A percentile compares a stretch with the other conserved stretches of the same genome.
Conservation (phyloP, 805 yeast species). For the Spathaspora girioi region DNA sequence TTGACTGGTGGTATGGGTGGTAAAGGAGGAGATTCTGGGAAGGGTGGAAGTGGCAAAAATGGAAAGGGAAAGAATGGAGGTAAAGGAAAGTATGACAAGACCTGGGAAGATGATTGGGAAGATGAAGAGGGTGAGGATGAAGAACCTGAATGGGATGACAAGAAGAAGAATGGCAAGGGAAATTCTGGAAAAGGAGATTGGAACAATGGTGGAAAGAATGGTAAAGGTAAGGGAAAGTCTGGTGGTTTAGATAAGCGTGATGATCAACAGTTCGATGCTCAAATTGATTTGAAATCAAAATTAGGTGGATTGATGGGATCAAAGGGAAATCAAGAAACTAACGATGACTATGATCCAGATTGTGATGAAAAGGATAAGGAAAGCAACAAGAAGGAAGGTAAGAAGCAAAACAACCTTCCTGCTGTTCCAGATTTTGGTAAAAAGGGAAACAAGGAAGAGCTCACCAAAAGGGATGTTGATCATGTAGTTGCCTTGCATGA, state of each 20-base stretch:
- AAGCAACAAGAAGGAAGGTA: background rate
- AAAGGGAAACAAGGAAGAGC: background rate
- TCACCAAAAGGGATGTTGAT: background rate
- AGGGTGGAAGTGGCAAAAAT: background rate
- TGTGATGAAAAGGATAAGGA: constrained; percentile 1
- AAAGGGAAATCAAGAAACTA: background rate
- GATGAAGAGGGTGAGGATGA: background rate
- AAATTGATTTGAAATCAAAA: background rate
- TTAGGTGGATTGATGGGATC: background rate
- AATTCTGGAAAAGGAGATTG: background rate
- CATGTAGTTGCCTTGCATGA: background rate
- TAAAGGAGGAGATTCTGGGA: background rate
- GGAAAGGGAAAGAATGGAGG: background rate
- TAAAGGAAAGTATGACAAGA: background rate
- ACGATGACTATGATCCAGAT: background rate
- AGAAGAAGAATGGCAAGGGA: background rate
- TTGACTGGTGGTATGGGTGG: background rate
- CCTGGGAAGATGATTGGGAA: background rate
- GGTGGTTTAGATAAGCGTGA: background rate
- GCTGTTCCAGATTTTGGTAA: background rate
- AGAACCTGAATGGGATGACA: background rate
- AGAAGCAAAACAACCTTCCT: background rate
- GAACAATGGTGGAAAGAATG: background rate
- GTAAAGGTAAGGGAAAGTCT: background rate
- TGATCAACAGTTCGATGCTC: background rate